Evolutionary conservation across 1,139 yeast species (phyloP).

Genomic region (Kodamaea alishanica): DNA sequence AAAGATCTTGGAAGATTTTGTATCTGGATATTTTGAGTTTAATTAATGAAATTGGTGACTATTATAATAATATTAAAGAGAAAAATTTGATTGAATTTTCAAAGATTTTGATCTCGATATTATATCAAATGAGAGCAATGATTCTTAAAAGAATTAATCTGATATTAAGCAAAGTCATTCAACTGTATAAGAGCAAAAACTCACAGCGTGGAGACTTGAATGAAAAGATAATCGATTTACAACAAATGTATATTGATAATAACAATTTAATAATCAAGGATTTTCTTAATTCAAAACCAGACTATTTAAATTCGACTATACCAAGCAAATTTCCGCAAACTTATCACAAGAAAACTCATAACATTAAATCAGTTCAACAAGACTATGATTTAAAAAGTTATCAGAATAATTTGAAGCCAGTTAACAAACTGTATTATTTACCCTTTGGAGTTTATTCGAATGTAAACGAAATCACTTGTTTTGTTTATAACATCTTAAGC

Average conservation of each 20-base stretch:
- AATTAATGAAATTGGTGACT: slow-evolving; percentile 21
- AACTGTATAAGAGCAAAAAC: slow-evolving; percentile 21
- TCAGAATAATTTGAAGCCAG: slow-evolving; percentile 14
- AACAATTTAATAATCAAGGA: slow-evolving; percentile 20
- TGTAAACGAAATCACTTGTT: slow-evolving; percentile 31
- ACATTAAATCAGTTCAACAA: slow-evolving; percentile 14
- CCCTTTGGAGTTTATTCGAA: slow-evolving; percentile 40
- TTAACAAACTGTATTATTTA: slow-evolving; percentile 27
- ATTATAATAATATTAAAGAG: slow-evolving; percentile 14
- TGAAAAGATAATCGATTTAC: slow-evolving; percentile 28
- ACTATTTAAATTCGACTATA: slow-evolving; percentile 25
- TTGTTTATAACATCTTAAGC: slow-evolving; percentile 27
- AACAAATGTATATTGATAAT: slow-evolving; percentile 25
- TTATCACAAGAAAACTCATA: slow-evolving; percentile 26
- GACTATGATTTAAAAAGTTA: slow-evolving; percentile 10
- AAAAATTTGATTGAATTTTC: slow-evolving; percentile 19
- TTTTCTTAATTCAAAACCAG: slow-evolving; percentile 27
- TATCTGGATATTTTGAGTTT: slow-evolving; percentile 25
- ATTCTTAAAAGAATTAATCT: slow-evolving; percentile 28
- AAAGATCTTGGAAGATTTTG: slow-evolving; percentile 33
- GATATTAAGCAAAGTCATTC: slow-evolving; percentile 24
- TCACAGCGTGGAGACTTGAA: slow-evolving; percentile 16
- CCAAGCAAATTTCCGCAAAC: slow-evolving; percentile 32
- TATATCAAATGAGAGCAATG: slow-evolving; percentile 30
- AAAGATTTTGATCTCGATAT: slow-evolving; percentile 28